Conservation (phyloP, 345 rosid species). For the Raphanus sativus region DNA sequence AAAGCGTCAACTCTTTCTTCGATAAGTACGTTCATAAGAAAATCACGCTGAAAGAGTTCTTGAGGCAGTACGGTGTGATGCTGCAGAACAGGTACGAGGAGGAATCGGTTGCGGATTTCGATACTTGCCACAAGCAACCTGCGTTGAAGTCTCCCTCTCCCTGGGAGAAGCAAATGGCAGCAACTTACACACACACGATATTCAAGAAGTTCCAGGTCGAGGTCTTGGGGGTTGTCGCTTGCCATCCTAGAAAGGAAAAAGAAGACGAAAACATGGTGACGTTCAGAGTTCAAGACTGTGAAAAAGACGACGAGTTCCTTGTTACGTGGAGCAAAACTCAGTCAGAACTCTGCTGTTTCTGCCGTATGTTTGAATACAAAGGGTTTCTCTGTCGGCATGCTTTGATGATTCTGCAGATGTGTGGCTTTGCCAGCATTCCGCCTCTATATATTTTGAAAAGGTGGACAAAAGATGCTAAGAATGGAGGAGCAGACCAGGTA, state of each 20-base stretch:
- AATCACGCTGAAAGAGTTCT: constrained; percentile 57
- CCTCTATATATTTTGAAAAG: constrained; percentile 58
- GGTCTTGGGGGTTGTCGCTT: constrained; percentile 68
- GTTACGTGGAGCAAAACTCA: constrained; percentile 52
- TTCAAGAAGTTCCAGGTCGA: constrained; percentile 66
- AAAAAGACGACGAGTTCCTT: constrained; percentile 50
- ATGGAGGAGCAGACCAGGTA: constrained; percentile 33
- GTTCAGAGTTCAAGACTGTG: constrained; percentile 67
- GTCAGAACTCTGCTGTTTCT: constrained; percentile 57
- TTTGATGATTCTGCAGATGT: constrained; percentile 67
- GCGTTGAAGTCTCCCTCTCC: constrained; percentile 71
- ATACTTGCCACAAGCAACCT: constrained; percentile 64
- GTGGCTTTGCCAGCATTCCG: constrained; percentile 56
- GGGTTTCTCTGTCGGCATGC: constrained; percentile 72
- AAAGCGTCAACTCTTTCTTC: constrained; percentile 57
- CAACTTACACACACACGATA: constrained; percentile 59
- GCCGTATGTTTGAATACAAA: constrained; percentile 57
- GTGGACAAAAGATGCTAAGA: constrained; percentile 70
- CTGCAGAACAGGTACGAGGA: constrained; percentile 64
- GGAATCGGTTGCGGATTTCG: constrained; percentile 68
- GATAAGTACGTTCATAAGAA: constrained; percentile 66
- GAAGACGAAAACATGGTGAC: constrained; percentile 47
- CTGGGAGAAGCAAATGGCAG: constrained; percentile 64
- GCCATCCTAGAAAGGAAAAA: constrained; percentile 61
- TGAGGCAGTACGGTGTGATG: constrained; percentile 56